Conservation (phyloP, 208 protist species). For the Leishmania aethiopica region DNA sequence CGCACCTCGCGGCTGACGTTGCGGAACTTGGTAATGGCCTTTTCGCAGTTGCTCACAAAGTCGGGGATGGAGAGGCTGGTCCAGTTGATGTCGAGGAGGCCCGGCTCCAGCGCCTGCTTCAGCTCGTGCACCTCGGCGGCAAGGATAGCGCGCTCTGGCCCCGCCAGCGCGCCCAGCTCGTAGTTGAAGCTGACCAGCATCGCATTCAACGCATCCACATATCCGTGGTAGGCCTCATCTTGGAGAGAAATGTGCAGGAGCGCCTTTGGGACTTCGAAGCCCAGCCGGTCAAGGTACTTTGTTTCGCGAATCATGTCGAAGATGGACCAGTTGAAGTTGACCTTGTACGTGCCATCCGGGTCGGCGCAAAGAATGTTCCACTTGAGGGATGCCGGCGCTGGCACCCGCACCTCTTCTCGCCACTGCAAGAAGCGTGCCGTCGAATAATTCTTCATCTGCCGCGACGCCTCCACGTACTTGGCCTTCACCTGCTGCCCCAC, state of each 20-base stretch:
- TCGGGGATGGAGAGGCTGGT: slow-evolving; percentile 97
- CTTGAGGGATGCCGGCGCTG: slow-evolving; percentile 91
- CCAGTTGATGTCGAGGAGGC: slow-evolving; percentile 97
- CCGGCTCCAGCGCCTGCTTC: slow-evolving; percentile 91
- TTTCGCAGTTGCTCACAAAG: slow-evolving; percentile 93
- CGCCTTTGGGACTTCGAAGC: slow-evolving; percentile 95
- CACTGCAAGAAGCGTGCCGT: slow-evolving; percentile 91
- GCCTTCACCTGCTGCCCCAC: slow-evolving; percentile 91
- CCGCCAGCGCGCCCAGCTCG: slow-evolving; percentile 82
- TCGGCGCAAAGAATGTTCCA: slow-evolving; percentile 83
- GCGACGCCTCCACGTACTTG: slow-evolving; percentile 94
- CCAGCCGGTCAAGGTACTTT: slow-evolving; percentile 97
- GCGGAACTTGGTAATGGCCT: slow-evolving; percentile 96
- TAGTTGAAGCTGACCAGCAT: slow-evolving; percentile 94
- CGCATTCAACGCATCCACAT: slow-evolving; percentile 94
- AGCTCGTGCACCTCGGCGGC: slow-evolving; percentile 89
- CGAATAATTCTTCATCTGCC: slow-evolving; percentile 95
- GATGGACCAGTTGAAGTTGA: slow-evolving; percentile 96
- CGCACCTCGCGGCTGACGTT: slow-evolving; percentile 95
- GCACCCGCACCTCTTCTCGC: slow-evolving; percentile 86
- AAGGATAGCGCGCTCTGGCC: slow-evolving; percentile 93
- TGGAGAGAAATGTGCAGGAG: slow-evolving; percentile 98
- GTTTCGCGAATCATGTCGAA: slow-evolving; percentile 96
- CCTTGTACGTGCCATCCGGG: slow-evolving; percentile 76
- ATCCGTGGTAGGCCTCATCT: slow-evolving; percentile 97